phyloP scores from a whole-genome alignment of 192 early-diverging fungal genomes.

The Coemansia reversa region DNA sequence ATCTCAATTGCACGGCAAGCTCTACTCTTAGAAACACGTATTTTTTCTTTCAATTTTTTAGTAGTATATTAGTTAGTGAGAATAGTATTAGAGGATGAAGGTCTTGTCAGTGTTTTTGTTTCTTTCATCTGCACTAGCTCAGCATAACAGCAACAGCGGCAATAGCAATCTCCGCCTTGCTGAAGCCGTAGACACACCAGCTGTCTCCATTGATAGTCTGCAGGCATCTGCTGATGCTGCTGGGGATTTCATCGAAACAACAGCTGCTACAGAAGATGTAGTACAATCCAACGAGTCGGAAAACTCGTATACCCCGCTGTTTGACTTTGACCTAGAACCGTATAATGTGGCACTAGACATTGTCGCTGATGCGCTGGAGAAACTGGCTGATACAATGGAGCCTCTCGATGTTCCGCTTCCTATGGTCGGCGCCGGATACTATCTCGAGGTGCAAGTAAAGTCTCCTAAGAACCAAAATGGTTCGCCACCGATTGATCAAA shows the following conservation, averaged over 20 bases:
- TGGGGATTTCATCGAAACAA: neutral
- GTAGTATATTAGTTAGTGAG: conserved; percentile 1
- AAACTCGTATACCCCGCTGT: conserved; percentile 31
- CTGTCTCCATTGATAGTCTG: neutral
- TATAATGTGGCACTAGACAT: conserved; percentile 53
- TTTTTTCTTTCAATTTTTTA: conserved; percentile 1
- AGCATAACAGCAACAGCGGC: conserved; percentile 8
- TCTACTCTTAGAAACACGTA: neutral
- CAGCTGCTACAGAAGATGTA: neutral
- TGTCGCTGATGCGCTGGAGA: conserved; percentile 47
- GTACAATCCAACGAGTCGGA: neutral
- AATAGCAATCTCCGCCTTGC: neutral
- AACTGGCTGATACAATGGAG: conserved; percentile 50
- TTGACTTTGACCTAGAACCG: conserved; percentile 50
- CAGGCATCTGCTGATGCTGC: neutral
- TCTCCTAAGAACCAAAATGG: conserved; percentile 32
- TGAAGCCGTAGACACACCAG: neutral
- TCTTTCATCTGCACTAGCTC: conserved; percentile 36
- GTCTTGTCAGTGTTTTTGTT: conserved; percentile 36
- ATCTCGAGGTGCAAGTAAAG: conserved; percentile 50
- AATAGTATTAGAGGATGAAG: conserved; percentile 21
- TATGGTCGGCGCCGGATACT: conserved; percentile 48
- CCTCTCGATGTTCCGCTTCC: conserved; percentile 48
- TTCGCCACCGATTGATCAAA: conserved; percentile 21
- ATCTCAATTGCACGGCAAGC: neutral